phyloP scores from a whole-genome alignment of 2,329 filamentous ascomycete genomes.

The Anthostomella pinea region DNA sequence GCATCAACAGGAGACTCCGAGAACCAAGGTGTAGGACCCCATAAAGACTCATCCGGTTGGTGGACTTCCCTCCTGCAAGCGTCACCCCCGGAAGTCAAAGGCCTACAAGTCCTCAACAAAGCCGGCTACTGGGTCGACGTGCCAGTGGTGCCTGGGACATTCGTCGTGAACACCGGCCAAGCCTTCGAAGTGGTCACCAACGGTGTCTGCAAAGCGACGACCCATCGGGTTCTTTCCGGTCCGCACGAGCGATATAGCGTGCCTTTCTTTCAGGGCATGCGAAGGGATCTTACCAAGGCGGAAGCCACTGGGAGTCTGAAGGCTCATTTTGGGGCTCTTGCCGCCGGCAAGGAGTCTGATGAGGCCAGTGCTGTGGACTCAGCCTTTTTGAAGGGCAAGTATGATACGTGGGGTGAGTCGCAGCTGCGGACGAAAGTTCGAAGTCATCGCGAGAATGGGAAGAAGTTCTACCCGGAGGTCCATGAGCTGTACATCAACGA shows the following conservation, averaged over 20 bases:
- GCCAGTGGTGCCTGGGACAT: constrained; percentile 43
- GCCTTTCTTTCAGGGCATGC: constrained; percentile 49
- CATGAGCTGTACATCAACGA: constrained; percentile 47
- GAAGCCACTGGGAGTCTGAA: constrained; percentile 40
- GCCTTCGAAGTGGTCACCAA: constrained; percentile 56
- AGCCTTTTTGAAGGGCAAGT: constrained; percentile 46
- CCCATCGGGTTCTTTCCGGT: constrained; percentile 40
- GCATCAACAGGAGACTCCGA: constrained; percentile 10
- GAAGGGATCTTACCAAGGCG: constrained; percentile 41
- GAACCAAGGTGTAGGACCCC: constrained; percentile 57
- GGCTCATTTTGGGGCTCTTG: constrained; percentile 35
- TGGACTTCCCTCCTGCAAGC: constrained; percentile 63
- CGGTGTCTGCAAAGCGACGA: constrained; percentile 52
- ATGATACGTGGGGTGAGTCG: constrained; percentile 54
- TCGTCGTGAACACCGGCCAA: constrained; percentile 59
- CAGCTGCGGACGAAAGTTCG: constrained; percentile 53
- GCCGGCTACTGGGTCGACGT: constrained; percentile 49
- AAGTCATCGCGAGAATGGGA: constrained; percentile 48
- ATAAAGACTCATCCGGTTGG: constrained; percentile 63
- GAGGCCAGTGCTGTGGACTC: constrained; percentile 44
- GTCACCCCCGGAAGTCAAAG: constrained; percentile 46
- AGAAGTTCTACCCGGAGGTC: constrained; percentile 44
- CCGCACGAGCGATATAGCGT: constrained; percentile 39
- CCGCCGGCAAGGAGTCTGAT: constrained; percentile 30
- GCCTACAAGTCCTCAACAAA: constrained; percentile 50